phyloP scores from a whole-genome alignment of 2,329 filamentous ascomycete species.

The Colletotrichum theobromicola region DNA sequence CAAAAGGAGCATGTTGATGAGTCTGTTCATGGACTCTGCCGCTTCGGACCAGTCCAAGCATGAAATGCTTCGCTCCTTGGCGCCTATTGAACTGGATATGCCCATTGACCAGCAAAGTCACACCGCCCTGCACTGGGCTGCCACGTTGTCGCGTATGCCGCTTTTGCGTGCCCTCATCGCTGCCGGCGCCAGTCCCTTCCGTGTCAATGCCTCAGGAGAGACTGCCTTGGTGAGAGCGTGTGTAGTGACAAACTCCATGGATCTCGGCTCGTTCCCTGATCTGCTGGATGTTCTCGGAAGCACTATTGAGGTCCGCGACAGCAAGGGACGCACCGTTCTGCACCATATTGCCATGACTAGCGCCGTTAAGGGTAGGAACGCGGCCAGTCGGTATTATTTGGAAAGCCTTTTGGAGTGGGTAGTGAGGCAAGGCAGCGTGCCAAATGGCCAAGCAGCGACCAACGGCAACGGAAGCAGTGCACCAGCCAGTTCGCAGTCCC shows the following conservation, averaged over 20 bases:
- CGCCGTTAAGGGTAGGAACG: conserved; percentile 89
- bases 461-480: conserved; percentile 32
- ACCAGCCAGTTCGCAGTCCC: conserved; percentile 44
- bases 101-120: conserved; percentile 90
- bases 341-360: conserved; percentile 97
- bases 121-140: conserved; percentile 95
- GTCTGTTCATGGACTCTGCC: conserved; percentile 78
- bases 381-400: conserved; percentile 93
- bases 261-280: conserved; percentile 88
- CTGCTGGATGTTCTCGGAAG: conserved; percentile 86
- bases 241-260: conserved; percentile 91
- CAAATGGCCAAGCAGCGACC: conserved; percentile 52
- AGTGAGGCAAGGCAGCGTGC: conserved; percentile 78
- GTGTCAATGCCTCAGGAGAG: conserved; percentile 88
- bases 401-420: conserved; percentile 95
- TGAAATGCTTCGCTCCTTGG: conserved; percentile 77
- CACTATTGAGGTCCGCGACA: conserved; percentile 89
- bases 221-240: conserved; percentile 93
- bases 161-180: conserved; percentile 82
- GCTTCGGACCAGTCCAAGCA: conserved; percentile 75
- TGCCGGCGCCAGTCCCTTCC: conserved; percentile 84
- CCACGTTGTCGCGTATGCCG: conserved; percentile 85
- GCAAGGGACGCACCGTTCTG: conserved; percentile 87
- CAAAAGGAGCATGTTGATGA: conserved; percentile 82
- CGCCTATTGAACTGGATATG: conserved; percentile 83